Evolutionary conservation across 192 early-diverging fungal genomes (phyloP), one percentile per base, ranked within the genome.

Genomic region (Umbelopsis sp.): DNA sequence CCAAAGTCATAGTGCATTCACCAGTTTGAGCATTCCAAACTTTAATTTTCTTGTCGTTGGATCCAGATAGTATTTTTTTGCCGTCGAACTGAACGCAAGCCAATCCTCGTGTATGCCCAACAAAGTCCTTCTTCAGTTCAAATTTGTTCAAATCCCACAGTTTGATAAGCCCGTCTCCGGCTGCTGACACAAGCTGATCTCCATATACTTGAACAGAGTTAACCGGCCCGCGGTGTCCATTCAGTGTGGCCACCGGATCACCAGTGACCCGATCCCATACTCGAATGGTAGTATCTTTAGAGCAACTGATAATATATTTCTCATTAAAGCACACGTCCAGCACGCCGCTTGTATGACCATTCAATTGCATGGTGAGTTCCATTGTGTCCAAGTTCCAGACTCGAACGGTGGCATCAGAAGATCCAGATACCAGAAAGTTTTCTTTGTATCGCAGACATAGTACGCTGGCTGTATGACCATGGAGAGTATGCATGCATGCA

Each of bases 211-310:
- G 91, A 9, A 99, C 85, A 17, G 96, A 94, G 76, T 99, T 98
- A 22, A 99, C 97, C 1, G 96, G 94, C n/a, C 95, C 95, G 12
- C 86, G 85, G 73, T 98, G 97, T 21, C 95, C 95, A 20, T 79
- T 59, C 67, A 98, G 71, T 1, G 86, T 92, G 20, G 86, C 83
- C 52, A 90, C 62, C 14, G 89, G 82, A 49, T 78, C 73, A 6
- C 90, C 92, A 0, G 84, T 83, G 21, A 74, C 68, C 29, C 86
- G 78, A 71, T 88, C 83, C 96, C 97, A 99, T 17, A 97, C 84
- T 71, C 91, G 91, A 50, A 99, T 91, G 0, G 94, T 92, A 43
- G 90, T 90, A 78, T 99, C 97, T 81, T 97, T 96, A 53, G 95
- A 96, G 77, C 95, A 97, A 10, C 89, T 92, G 17, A 97, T 91